Base-by-base conservation (phyloP, 2,329 filamentous ascomycete genomes). In the Aspergillus hiratsukae region DNA sequence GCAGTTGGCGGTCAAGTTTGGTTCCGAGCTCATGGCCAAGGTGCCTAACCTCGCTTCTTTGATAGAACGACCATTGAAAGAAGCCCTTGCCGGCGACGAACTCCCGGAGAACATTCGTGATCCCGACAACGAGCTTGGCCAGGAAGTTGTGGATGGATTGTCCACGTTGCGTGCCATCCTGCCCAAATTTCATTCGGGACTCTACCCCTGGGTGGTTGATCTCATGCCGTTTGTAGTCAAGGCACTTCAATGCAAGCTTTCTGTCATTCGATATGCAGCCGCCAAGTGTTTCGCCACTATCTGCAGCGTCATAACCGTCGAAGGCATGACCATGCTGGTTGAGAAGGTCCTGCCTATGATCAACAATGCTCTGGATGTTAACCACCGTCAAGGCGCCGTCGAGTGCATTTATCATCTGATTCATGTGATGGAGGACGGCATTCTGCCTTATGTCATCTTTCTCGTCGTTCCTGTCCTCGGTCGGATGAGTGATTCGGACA, bases 401-500 rank as follows among this genome's bases (percentile, higher is more conserved):
- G 94, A 99, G 75, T 91, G 87, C 65, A 89, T 99, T 58, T 99
- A 99, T 71, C 94, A 99, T 74, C 80, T 99, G 57, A 99, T 99
- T 61, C 90, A 95, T 58, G 92, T 97, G 52, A 99, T 99, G 94
- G 94, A 96, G 60, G 94, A 97, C 70, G 84, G 85, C 40, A 99
- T 99, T 56, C 77, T 99, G 29, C 94, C 95, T 3, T 99, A 99
- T 68, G 94, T 99, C 61, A 97, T 99, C 67, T 99, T 99, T 84
- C 84, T 99, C 62, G 95, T 99, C 57, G 95, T 97, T 11, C 94
- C 94, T 14, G 94, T 99, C 3, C 82, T 99, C 51, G 94, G 94
- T 53, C 87, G 94, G 48, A 99, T 99, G 94, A 97, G 94, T 70
- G 94, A 99, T 72, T 96, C 93, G 0, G 93, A 99, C 70, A 93